Percentiles rank a stretch among this genome's conserved stretches.
Conservation (phyloP, 352 stramenopile genomes). For the Phytophthora pistaciae region DNA sequence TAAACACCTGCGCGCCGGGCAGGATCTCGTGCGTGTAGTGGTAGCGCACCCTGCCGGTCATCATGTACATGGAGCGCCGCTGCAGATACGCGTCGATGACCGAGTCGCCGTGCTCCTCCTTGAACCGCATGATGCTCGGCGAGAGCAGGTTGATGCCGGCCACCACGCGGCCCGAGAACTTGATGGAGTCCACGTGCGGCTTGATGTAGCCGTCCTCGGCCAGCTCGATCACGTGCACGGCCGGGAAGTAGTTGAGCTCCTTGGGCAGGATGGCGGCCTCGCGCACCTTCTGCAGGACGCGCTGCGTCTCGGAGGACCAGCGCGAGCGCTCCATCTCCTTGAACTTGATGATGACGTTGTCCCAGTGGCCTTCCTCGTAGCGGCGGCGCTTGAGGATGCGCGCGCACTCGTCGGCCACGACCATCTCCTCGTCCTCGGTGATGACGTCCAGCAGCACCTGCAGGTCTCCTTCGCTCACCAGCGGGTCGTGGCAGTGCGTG, state of each 20-base stretch:
- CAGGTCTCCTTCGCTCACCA: constrained; percentile 70
- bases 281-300: constrained; percentile 77
- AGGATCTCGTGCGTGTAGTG: constrained; percentile 91
- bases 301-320: constrained; percentile 75
- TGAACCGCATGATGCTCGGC: constrained; percentile 87
- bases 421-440: constrained; percentile 73
- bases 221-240: constrained; percentile 87
- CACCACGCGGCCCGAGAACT: constrained; percentile 87
- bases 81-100: constrained; percentile 73
- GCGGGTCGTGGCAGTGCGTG: constrained; percentile 60
- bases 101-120: constrained; percentile 80
- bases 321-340: constrained; percentile 90
- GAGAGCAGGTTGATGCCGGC: constrained; percentile 82
- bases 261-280: constrained; percentile 63
- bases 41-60: constrained; percentile 86
- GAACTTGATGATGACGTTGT: constrained; percentile 89
- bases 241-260: constrained; percentile 73
- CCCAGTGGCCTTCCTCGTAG: constrained; percentile 87
- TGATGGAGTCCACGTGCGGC: constrained; percentile 88
- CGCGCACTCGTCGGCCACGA: constrained; percentile 79
- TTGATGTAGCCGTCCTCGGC: constrained; percentile 87
- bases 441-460: constrained; percentile 76
- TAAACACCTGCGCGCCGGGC: constrained; percentile 67
- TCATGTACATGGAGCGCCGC: constrained; percentile 89
- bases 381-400: constrained; percentile 71